Base-by-base conservation (phyloP, 1,139 yeast genomes). In the Candida albicans region DNA sequence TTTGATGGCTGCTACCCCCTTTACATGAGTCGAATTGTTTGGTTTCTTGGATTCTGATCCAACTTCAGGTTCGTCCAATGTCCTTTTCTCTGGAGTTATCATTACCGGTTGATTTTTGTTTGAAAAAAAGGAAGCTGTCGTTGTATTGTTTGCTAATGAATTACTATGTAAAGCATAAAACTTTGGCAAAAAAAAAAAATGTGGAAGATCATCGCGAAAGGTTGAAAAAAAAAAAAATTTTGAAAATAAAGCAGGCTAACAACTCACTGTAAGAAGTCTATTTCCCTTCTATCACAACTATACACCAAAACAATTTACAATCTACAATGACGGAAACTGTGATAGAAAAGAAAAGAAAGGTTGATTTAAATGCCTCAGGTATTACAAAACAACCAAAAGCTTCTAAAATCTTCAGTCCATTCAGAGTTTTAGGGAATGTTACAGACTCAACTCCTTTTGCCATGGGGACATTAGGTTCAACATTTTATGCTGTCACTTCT, bases 401-500 rank as follows among this genome's bases (percentile, higher is more conserved):
- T 6, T 70, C 76, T 2, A 64, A 61, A 46, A 67, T 74, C 15
- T 74, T 71, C 56, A 68, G 75, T 47, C 79, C 79, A 1, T 74
- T 73, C 53, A 54, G 79, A 46, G 75, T 70, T 3, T 52, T 74
- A 8, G 95, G 95, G 7, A 83, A 83, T 59, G 88, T 86, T 25
- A 74, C 89, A 29, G 88, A 89, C 58, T 84, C 81, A 28, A 75
- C 79, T 1, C 98, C 98, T 2, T 87, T 90, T 61, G 89, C 96
- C 9, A 72, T 90, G 29, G 96, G 98, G 27, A 82, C 93, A 1
- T 73, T 93, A 46, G 99, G 99, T 45, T 77, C 88, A 13, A 83
- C 95, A 1, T 91, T 87, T 57, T 86, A 91, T 55, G 81, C 89
- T 38, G 96, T 87, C 10, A 91, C 99, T 0, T 83, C 89, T 31